Evolutionary conservation across 139 green algal species (phyloP).

Genomic region (Chlorella sorokiniana): DNA sequence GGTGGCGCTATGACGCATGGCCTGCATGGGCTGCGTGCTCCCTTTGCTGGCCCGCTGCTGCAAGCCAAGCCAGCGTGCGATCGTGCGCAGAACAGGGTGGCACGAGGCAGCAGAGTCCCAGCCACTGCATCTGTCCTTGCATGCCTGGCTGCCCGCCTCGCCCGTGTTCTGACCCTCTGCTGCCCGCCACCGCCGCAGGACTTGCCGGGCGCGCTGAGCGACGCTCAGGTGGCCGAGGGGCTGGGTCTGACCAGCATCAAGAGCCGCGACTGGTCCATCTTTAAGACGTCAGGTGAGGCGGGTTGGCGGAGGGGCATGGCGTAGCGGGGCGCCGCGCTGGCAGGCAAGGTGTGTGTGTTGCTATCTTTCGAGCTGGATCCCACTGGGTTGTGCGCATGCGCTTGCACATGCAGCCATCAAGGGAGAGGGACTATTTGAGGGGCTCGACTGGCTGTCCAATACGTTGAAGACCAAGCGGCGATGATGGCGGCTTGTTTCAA

Average conservation of each 20-base stretch:
- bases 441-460: constrained; percentile 91
- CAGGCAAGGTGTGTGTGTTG: not conserved
- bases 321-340: not conserved
- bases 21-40: too few relatives aligned
- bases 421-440: constrained; percentile 95
- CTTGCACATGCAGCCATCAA: constrained; percentile 74
- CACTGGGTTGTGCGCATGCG: not conserved
- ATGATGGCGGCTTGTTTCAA: not conserved
- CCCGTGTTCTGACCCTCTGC: not conserved
- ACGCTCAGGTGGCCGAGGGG: constrained; percentile 91
- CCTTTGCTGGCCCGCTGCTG: too few relatives aligned
- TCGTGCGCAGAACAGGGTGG: too few relatives aligned
- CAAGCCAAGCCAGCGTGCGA: too few relatives aligned
- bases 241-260: constrained; percentile 93
- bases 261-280: constrained; percentile 94
- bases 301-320: not conserved
- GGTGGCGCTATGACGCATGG: too few relatives aligned
- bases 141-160: not conserved
- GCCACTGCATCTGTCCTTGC: too few relatives aligned
- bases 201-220: constrained; percentile 89
- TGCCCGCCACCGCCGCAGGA: constrained; percentile 66
- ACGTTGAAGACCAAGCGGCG: constrained; percentile 63
- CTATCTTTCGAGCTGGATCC: not conserved
- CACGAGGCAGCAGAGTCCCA: too few relatives aligned
- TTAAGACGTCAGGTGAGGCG: constrained; percentile 80